Base-by-base conservation (phyloP, 2,329 filamentous ascomycete genomes). In the Ophiostoma novo-ulmi region DNA sequence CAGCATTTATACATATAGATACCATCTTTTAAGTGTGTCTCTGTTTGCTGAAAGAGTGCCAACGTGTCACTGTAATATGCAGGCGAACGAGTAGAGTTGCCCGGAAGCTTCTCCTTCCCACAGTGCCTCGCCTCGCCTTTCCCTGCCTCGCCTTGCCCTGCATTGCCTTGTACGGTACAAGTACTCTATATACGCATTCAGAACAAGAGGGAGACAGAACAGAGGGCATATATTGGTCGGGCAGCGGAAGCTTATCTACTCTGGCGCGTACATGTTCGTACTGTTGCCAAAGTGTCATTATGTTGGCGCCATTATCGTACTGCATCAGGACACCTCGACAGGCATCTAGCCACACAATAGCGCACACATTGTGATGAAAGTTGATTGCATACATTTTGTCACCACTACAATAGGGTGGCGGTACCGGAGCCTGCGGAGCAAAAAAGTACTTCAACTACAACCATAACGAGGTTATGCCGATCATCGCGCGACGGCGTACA, bases 401-500 rank as follows among this genome's bases (percentile, higher is more conserved):
- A 39, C 11, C 38, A 44, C 14, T 11, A 31, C 31, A 44, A 61
- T 20, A n/a, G 17, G n/a, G 55, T 48, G 44, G 11, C 44, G 14
- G 52, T n/a, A 26, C n/a, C 58, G 58, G 58, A 63, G 58, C 11
- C 26, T 17, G 36, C 36, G 63, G 36, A 41, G 63, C 31, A 41
- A 22, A 4, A 58, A 58, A n/a, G 52, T 58, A 58, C 52, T 58
- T 26, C 11, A 26, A 58, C 8, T 31, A 58, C 52, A 58, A 31
- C 14, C 52, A 58, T 22, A 58, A 58, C 52, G 52, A 58, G 52
- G 22, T 58, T 58, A 65, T 55, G 67, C n/a, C 70, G 68, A 65
- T 65, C 63, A 65, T 38, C 36, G 63, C 63, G 20, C 63, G 63
- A 10, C n/a, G 39, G 20, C 26, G 22, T 35, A 61, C 55, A 63